A percentile compares a stretch with the other conserved stretches of the same genome.
Conservation (phyloP, 352 stramenopile genomes). For the Phytophthora lateralis region DNA sequence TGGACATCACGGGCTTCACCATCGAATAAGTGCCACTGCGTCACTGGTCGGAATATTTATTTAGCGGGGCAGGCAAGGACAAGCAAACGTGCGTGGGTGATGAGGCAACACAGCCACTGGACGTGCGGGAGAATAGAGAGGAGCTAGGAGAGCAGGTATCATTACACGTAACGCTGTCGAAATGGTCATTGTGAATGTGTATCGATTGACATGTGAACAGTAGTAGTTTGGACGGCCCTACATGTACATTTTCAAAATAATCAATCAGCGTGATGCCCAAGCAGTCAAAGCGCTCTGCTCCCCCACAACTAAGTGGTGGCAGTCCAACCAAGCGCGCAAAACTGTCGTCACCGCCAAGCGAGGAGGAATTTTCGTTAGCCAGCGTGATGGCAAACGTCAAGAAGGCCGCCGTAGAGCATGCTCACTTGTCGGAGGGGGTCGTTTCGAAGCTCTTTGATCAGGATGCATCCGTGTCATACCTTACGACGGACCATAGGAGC, state of each 20-base stretch:
- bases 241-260: background rate
- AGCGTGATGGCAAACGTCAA: slow-evolving; percentile 26
- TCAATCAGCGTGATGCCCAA: slow-evolving; percentile 16
- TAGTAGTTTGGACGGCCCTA: too few species aligned
- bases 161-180: slow-evolving; percentile 9
- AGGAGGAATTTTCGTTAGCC: slow-evolving; percentile 36
- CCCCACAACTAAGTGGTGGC: background rate
- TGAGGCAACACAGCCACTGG: background rate
- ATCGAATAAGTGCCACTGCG: slow-evolving; percentile 58
- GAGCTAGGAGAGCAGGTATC: slow-evolving; percentile 4
- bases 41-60: slow-evolving; percentile 36
- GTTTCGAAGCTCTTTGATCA: slow-evolving; percentile 34
- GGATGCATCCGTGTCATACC: slow-evolving; percentile 33
- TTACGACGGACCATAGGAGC: slow-evolving; percentile 45
- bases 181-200: slow-evolving; percentile 12
- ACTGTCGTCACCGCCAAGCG: background rate
- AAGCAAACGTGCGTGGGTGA: slow-evolving; percentile 2
- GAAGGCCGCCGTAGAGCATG: slow-evolving; percentile 21
- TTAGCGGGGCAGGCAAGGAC: slow-evolving; percentile 17
- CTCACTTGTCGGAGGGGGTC: slow-evolving; percentile 16
- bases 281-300: slow-evolving; percentile 15
- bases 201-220: background rate
- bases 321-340: slow-evolving; percentile 26
- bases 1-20: slow-evolving; percentile 96
- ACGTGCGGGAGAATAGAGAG: slow-evolving; percentile 5